phyloP scores from a whole-genome alignment of 305 asterid species.

The Petunia hybrid region DNA sequence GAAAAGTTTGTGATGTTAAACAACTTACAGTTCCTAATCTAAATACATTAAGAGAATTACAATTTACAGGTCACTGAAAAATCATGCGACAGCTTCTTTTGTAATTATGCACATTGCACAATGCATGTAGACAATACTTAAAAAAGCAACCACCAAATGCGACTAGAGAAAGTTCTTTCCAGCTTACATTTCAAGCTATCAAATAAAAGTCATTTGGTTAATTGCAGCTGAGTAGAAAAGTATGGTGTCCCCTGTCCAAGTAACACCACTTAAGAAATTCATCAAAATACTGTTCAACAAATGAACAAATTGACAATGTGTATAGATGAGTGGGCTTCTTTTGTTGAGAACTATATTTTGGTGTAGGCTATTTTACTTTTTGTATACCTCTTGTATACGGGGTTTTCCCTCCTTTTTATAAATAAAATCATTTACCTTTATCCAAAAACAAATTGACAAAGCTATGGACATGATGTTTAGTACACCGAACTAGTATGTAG shows the following conservation, averaged over 20 bases:
- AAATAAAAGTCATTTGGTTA: neutral
- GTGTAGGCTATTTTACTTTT: no score
- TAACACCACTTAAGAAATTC: neutral
- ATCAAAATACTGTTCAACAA: conserved; percentile 1
- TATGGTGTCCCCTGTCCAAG: neutral
- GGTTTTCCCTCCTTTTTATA: no score
- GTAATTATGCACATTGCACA: neutral
- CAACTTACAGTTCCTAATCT: neutral
- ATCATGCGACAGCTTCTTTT: neutral
- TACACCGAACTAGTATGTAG: neutral
- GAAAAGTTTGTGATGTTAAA: neutral
- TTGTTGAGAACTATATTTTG: no score
- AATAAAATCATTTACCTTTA: no score
- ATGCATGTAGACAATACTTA: neutral
- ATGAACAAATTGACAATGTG: no score
- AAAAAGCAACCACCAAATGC: neutral
- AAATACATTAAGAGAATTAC: neutral
- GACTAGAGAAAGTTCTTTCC: neutral
- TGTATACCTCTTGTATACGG: no score
- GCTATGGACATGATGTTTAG: conserved; percentile 13
- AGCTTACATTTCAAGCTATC: neutral
- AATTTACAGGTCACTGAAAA: neutral
- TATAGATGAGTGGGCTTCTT: no score
- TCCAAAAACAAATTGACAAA: neutral
- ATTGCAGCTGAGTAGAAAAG: neutral